Evolutionary conservation across 202 grass and related monocot genomes (phyloP).

Genomic region (Zoysia matrella): DNA sequence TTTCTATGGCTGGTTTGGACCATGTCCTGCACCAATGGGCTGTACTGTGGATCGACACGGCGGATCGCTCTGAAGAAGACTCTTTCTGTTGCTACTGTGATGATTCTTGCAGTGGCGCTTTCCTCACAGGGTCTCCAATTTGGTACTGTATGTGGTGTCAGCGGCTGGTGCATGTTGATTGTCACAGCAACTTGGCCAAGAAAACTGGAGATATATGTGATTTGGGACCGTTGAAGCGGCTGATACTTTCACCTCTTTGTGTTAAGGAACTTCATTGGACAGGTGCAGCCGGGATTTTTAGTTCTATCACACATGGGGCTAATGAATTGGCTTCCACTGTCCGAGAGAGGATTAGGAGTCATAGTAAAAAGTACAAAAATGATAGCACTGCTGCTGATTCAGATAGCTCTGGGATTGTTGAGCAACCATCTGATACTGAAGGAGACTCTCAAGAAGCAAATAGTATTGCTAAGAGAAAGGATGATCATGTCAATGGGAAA

Average conservation of each 20-base stretch:
- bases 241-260: conserved; percentile 84
- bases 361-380: conserved; percentile 65
- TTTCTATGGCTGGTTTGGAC: conserved; percentile 74
- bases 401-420: conserved; percentile 49
- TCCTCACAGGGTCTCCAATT: conserved; percentile 76
- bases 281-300: conserved; percentile 63
- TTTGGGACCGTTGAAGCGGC: conserved; percentile 74
- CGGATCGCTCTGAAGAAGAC: conserved; percentile 74
- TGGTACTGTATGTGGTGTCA: conserved; percentile 99
- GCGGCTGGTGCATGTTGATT: conserved; percentile 84
- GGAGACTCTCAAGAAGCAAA: conserved; percentile 50
- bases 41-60: conserved; percentile 77
- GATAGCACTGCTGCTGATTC: conserved; percentile 43
- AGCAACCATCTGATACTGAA: conserved; percentile 52
- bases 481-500: conserved; percentile 41
- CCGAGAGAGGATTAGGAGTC: conserved; percentile 69
- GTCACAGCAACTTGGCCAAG: conserved; percentile 71
- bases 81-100: conserved; percentile 90
- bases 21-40: conserved; percentile 90
- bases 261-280: conserved; percentile 65
- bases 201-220: conserved; percentile 92
- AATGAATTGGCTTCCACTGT: conserved; percentile 87
- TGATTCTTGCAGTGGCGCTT: conserved; percentile 81
- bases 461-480: conserved; percentile 44
- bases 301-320: conserved; percentile 83